Evolutionary conservation across 345 rosid genomes (phyloP).

Genomic region (Eucalyptus virginea): DNA sequence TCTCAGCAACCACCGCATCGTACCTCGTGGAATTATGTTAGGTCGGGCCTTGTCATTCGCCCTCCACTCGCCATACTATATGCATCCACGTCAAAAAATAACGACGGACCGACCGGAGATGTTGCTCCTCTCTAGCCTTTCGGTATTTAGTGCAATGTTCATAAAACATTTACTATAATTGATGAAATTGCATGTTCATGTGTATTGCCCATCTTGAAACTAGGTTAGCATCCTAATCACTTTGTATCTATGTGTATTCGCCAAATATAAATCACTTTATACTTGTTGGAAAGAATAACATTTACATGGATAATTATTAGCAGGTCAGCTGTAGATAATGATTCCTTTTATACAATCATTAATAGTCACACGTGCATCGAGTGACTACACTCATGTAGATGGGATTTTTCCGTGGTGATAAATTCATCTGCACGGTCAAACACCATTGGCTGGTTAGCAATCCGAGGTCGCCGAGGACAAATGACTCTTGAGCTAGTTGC

Average conservation of each 20-base stretch:
- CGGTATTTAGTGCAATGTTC: not conserved
- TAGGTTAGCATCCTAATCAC: not conserved
- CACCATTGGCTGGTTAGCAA: not conserved
- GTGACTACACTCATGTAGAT: not conserved
- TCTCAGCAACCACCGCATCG: not conserved
- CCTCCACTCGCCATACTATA: not conserved
- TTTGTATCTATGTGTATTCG: too few species aligned
- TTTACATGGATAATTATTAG: not conserved
- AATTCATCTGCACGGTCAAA: not conserved
- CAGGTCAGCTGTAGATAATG: fast-evolving
- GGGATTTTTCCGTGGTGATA: not conserved
- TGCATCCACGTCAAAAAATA: not conserved
- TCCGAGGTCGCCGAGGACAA: not conserved
- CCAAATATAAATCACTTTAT: not conserved
- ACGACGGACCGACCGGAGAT: fast-evolving
- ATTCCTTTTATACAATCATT: not conserved
- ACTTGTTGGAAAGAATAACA: too few species aligned
- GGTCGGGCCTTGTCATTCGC: not conserved
- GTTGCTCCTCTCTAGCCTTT: not conserved
- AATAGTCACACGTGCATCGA: not conserved
- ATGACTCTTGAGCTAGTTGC: not conserved
- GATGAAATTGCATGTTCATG: not conserved
- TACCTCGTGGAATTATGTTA: not conserved
- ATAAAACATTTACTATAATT: not conserved
- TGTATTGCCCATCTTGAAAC: not conserved